A percentile compares a stretch with the other conserved stretches of the same genome.
Evolutionary conservation across 768 basidiomycete species (phyloP).

Genomic region (Kwoniella mangroviensis): DNA sequence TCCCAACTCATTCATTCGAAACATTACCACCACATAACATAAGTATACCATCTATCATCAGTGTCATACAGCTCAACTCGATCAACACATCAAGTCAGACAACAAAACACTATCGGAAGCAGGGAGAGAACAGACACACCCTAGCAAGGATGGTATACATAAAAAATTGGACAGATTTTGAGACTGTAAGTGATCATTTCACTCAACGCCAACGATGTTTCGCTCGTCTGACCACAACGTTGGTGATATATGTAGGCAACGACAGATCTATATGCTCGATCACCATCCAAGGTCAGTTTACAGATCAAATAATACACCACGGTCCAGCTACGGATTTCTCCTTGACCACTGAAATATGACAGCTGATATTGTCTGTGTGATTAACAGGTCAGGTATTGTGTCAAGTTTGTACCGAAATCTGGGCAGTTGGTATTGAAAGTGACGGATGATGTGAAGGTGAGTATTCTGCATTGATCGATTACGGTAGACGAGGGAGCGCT

Average conservation of each 20-base stretch:
- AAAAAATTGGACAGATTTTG: slow-evolving; percentile 57
- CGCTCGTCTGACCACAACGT: slow-evolving; percentile 2
- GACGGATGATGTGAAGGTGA: slow-evolving; percentile 84
- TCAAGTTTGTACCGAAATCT: slow-evolving; percentile 86
- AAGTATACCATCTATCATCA: no score
- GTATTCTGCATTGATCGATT: slow-evolving; percentile 42
- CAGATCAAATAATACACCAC: background rate
- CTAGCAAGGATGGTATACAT: no score
- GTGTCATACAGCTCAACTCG: no score
- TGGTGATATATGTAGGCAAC: slow-evolving; percentile 65
- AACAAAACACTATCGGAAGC: no score
- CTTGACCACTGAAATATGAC: background rate
- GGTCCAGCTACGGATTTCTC: no score
- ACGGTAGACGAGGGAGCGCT: background rate
- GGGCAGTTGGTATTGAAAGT: slow-evolving; percentile 91
- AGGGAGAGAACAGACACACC: no score
- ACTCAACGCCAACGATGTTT: background rate
- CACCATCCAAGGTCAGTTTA: slow-evolving; percentile 71
- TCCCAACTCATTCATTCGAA: no score
- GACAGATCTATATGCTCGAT: slow-evolving; percentile 77
- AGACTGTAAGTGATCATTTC: slow-evolving; percentile 42
- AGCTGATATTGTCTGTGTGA: slow-evolving; percentile 1
- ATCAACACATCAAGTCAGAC: no score
- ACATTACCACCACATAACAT: no score
- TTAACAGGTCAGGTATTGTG: slow-evolving; percentile 78